Conservation (phyloP, 805 yeast species). For the fission yeast (Schizosaccharomyces pombe) region DNA sequence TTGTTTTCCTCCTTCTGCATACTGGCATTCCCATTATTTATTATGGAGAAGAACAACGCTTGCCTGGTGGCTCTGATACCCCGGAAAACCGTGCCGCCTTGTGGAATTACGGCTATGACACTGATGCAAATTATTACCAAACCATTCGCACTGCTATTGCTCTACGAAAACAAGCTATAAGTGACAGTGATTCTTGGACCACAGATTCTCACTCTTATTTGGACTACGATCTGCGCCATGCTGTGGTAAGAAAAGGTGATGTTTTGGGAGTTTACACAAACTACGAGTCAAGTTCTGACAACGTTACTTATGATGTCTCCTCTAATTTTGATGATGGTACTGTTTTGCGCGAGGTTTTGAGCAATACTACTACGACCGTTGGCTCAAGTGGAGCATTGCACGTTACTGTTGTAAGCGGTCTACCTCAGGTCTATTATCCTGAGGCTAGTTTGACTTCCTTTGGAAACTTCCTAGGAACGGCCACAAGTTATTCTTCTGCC, state of each 20-base stretch:
- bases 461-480: background rate
- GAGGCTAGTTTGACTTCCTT: background rate
- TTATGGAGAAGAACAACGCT: constrained; percentile 6
- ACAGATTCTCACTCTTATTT: background rate
- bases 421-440: constrained; percentile 1
- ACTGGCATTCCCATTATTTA: constrained; percentile 6
- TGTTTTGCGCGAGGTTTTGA: background rate
- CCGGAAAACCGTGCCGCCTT: constrained; percentile 7
- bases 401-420: background rate
- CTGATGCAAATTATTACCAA: background rate
- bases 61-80: constrained; percentile 5
- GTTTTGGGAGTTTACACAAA: background rate
- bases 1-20: constrained; percentile 3
- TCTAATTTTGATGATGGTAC: background rate
- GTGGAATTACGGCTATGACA: constrained; percentile 6
- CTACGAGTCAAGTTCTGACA: background rate
- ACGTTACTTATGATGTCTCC: background rate
- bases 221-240: background rate
- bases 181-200: background rate
- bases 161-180: background rate
- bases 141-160: background rate
- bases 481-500: background rate
- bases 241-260: background rate
- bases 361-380: background rate
- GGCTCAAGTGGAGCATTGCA: background rate